A percentile compares a stretch with the other conserved stretches of the same genome.
Conservation (phyloP, 441 rosid genomes). For the Hura crepitans region DNA sequence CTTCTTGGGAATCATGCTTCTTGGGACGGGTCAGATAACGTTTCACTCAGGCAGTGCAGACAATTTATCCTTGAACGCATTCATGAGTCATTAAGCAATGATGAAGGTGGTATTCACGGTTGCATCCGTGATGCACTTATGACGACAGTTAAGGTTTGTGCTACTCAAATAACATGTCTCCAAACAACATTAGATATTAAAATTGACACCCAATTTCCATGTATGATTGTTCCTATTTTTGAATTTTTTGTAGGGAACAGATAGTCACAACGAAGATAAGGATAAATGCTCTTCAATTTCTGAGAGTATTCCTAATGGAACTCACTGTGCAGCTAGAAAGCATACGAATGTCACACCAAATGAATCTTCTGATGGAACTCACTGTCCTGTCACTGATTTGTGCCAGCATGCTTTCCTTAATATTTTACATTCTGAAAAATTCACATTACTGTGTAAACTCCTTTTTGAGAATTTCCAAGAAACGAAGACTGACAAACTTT, state of each 20-base stretch:
- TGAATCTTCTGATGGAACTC: conserved; percentile 37
- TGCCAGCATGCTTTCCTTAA: conserved; percentile 61
- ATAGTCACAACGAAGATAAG: conserved; percentile 31
- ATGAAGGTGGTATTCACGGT: conserved; percentile 40
- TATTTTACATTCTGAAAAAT: conserved; percentile 64
- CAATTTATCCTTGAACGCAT: conserved; percentile 43
- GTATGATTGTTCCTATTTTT: conserved; percentile 3
- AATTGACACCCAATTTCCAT: background rate
- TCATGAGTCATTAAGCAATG: conserved; percentile 40
- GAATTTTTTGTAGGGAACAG: conserved; percentile 41
- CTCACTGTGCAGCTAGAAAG: conserved; percentile 30
- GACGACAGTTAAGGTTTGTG: conserved; percentile 39
- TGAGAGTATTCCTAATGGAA: conserved; percentile 34
- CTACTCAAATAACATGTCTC: conserved; percentile 8
- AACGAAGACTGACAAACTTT: conserved; percentile 46
- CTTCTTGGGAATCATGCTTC: conserved; percentile 21
- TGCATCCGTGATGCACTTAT: conserved; percentile 48
- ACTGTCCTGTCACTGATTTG: conserved; percentile 40
- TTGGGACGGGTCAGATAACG: conserved; percentile 25
- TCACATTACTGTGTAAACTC: conserved; percentile 63
- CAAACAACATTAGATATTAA: conserved; percentile 8
- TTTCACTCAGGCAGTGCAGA: conserved; percentile 35
- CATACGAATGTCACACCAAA: conserved; percentile 32
- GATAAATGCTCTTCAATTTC: conserved; percentile 30
- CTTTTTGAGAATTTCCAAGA: conserved; percentile 67